Base-by-base conservation (phyloP, 495 filamentous ascomycete species). In the Penicillium longicatenatum region DNA sequence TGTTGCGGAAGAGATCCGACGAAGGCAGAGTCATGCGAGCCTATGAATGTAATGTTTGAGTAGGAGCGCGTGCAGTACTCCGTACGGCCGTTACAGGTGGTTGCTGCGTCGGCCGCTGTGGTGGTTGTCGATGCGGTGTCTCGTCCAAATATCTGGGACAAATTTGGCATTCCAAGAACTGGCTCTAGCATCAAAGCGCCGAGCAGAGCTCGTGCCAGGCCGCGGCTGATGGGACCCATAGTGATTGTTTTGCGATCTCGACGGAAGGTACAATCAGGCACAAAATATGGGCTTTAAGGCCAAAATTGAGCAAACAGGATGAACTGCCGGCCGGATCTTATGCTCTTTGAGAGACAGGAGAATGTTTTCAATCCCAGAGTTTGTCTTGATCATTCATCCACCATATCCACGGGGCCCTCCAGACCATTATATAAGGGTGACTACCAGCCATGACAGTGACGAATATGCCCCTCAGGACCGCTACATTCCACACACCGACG, bases 21-120 rank as follows among this genome's bases (percentile, higher is more conserved):
- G 65, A 91, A 91, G 51, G 88, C 67, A 30, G 80, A 81, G 68
- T 90, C 82, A 69, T 92, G 89, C 24, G 87, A 82, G 19, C 87
- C 89, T 63, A 90, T 76, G 60, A 87, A 79, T 2, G 87, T 86
- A 58, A 91, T 74, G 52, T 86, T 84, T 65, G 79, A 83, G 75
- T 89, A 90, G 6, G 75, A 67, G 14, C 82, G 81, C 46, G 66
- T 64, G 72, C 88, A 90, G 55, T 87, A 81, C 44, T 78, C 69
- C 3, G 84, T 73, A 30, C 80, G 84, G 73, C 88, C 89, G 66
- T 92, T 92, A 76, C 89, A 91, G 58, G 64, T 60, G 12, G 54
- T 53, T 43, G 57, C 55, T 7, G 64, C 45, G 14, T 51, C 35
- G 30, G 46, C 33, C 11, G 50, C 57, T 44, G 47, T 20, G 1